Base-by-base conservation (phyloP, 176 grass and related monocot genomes). In the Cenchrus americanus region DNA sequence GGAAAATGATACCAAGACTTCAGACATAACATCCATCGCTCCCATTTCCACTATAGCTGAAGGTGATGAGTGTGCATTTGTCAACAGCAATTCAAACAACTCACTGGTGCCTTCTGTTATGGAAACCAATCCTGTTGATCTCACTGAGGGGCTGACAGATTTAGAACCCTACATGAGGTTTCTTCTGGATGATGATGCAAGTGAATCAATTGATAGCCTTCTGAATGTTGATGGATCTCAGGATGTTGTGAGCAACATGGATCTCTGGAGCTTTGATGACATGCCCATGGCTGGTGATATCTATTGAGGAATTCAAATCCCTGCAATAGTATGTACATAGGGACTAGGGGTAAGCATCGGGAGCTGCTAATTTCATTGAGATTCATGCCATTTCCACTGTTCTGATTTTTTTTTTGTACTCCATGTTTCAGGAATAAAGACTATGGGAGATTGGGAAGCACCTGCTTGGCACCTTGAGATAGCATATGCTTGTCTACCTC, bases 191-290 rank as follows among this genome's bases (percentile, higher is more conserved):
- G 86, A 47, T 66, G 77, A 32, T 68, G 70, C 75, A 2, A 84
- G 75, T 74, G 91, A 86, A 64, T 84, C 87, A 6, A 80, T 92
- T 41, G 91, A 94, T 32, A 86, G 64, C 83, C 62, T 98, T 83
- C 76, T 92, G 34, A 88, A 71, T 61, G 51, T 57, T 73, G 87
- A 90, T 71, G 82, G 70, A 59, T 66, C 79, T 60, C 82, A 92
- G 44, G 93, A 95, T 83, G 82, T 55, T 43, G 58, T 71, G 22
- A 68, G 72, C 71, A 78, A 67, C 64, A 87, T 94, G 87, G 89
- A 90, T 73, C 86, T 99, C 23, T 99, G 93, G 93, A 94, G 93
- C 87, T 98, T 98, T 10, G 85, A 86, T 83, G 91, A 93, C 80
- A 81, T 98, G 69, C 87, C 80, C 74, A 67, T 86, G 2, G n/a